Conservation (phyloP, 202 grass and related monocot species). For the Alloteropsis angusta region DNA sequence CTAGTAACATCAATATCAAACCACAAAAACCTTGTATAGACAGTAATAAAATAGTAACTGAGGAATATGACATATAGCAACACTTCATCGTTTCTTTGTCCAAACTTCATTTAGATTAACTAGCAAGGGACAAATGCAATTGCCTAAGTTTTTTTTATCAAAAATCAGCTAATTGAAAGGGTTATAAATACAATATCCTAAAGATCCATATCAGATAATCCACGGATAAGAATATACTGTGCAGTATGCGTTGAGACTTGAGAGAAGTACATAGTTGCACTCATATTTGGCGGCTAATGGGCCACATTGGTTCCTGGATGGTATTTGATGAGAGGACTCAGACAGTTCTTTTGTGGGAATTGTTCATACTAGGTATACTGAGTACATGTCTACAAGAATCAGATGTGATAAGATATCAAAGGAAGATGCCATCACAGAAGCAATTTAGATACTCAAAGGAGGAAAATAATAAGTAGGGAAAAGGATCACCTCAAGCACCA, state of each 20-base stretch:
- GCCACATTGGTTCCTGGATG: not conserved
- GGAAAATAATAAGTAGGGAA: not conserved
- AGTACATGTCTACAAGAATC: not conserved
- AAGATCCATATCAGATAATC: not conserved
- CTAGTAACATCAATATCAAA: too few relatives aligned
- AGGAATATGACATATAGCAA: not conserved
- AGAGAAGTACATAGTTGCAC: not conserved
- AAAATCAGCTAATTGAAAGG: not conserved
- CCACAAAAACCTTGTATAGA: too few relatives aligned
- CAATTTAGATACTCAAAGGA: not conserved
- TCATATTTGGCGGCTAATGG: not conserved
- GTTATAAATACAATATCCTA: not conserved
- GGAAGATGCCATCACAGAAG: not conserved
- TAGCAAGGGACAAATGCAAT: not conserved
- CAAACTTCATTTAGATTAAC: slow-evolving; percentile 1
- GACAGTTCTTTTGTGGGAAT: not conserved
- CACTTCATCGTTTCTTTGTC: not conserved
- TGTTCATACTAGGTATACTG: not conserved
- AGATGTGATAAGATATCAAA: not conserved
- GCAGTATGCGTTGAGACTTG: not conserved
- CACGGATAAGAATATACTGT: not conserved
- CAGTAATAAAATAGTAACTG: too few relatives aligned
- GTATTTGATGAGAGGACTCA: not conserved
- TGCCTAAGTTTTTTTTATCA: not conserved
- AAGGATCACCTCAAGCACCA: slow-evolving; percentile 56